phyloP scores from a whole-genome alignment of 176 grass and related monocot genomes.

The Pontederia paniculata region DNA sequence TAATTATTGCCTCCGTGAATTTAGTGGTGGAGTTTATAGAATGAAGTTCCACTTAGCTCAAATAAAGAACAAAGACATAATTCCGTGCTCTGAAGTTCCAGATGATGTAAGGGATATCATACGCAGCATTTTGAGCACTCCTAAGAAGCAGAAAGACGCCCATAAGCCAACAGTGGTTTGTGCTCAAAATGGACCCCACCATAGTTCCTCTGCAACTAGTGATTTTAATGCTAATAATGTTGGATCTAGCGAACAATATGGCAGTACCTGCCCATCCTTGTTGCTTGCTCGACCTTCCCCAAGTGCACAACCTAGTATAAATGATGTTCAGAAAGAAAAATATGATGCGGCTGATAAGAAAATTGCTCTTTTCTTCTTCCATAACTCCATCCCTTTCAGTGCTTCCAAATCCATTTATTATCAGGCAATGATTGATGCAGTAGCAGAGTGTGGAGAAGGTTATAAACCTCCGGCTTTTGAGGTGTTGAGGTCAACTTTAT shows the following conservation, averaged over 20 bases:
- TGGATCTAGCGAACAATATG: constrained; percentile 19
- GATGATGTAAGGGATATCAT: constrained; percentile 19
- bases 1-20: constrained; percentile 18
- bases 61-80: constrained; percentile 23
- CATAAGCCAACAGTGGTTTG: constrained; percentile 12
- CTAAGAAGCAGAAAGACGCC: constrained; percentile 13
- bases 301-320: constrained; percentile 3
- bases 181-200: constrained; percentile 5
- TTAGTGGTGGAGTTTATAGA: constrained; percentile 22
- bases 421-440: constrained; percentile 18
- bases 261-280: constrained; percentile 21
- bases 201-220: constrained; percentile 17
- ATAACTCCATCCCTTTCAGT: constrained; percentile 18
- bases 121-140: constrained; percentile 15
- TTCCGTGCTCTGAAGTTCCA: constrained; percentile 17
- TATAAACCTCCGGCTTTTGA: constrained; percentile 21
- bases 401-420: constrained; percentile 19
- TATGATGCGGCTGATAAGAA: constrained; percentile 19
- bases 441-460: constrained; percentile 18
- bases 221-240: constrained; percentile 16
- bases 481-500: constrained; percentile 13
- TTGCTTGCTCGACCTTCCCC: constrained; percentile 6
- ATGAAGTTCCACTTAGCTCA: constrained; percentile 26
- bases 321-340: constrained; percentile 20
- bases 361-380: constrained; percentile 18